Base-by-base conservation (phyloP, 73 alveolate species). In the Blepharisma stoltei region DNA sequence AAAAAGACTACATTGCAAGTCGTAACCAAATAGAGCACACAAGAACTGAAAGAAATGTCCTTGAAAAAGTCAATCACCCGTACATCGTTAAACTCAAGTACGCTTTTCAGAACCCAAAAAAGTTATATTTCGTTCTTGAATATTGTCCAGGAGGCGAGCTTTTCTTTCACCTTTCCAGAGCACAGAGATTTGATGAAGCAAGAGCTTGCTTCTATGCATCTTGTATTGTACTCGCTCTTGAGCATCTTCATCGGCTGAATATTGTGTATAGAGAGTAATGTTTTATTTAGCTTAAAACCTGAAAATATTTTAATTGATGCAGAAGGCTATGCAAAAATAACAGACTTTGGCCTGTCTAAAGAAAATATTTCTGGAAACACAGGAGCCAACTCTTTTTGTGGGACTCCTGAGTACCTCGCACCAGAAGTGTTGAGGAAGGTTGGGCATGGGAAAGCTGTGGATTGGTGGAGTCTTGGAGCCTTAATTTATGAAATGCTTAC, bases 331-430 rank as follows among this genome's bases (percentile, higher is more conserved):
- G 49, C 88, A 11, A 89, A 89, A 83, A 70, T 89, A 37, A 88
- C 95, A 41, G 96, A 89, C 83, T 89, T 89, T 52, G 96, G 96
- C 43, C 67, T 87, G 54, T 60, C 90, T 65, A 89, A 88, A 76
- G 83, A 89, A 45, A 84, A 87, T 67, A 81, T 89, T 27, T 53
- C 77, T 18, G 86, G 78, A 54, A 49, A 76, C 23, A 48, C 53
- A 4, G 84, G 86, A 8, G 88, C 96, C 7, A 70, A 78, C 49
- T 69, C 92, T 5, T 50, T 92, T 45, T 92, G 97, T 83, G 97
- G 97, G 54, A 92, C 97, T 8, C 95, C 95, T 38, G 95, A 91
- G 55, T 92, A 89, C 76, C 69, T 92, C 86, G 96, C 97, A 7
- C 97, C 97, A 11, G 97, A 92, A 87, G 81, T 92, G 37, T 48